phyloP scores from a whole-genome alignment of 2,329 filamentous ascomycete genomes.

The Monilinia polystroma region DNA sequence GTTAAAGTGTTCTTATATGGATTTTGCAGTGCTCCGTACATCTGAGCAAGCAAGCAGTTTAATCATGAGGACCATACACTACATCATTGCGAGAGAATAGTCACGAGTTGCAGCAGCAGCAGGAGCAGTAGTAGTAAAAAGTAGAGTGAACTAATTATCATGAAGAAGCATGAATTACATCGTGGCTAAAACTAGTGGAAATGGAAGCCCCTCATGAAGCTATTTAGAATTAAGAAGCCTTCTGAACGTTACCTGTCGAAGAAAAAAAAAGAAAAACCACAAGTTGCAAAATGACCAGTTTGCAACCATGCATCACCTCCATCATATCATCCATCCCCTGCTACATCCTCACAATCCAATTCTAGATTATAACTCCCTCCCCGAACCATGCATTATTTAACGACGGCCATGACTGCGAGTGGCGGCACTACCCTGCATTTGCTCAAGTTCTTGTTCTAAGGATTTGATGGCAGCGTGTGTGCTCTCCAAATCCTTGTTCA shows the following conservation, averaged over 20 bases:
- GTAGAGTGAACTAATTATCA: constrained; percentile 19
- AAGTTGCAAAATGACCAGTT: constrained; percentile 31
- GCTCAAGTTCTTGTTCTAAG: constrained; percentile 87
- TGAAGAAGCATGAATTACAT: constrained; percentile 41
- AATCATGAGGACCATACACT: not conserved
- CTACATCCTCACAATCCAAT: constrained; percentile 23
- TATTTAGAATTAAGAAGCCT: constrained; percentile 27
- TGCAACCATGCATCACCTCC: constrained; percentile 35
- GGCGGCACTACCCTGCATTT: constrained; percentile 78
- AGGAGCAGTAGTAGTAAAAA: not conserved
- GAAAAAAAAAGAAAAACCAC: constrained; percentile 32
- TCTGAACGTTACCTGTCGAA: constrained; percentile 25
- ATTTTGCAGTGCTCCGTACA: not conserved
- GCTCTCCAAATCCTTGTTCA: constrained; percentile 99
- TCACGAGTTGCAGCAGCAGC: not conserved
- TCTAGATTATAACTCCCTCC: constrained; percentile 17
- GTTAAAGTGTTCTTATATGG: not conserved
- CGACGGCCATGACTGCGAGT: constrained; percentile 91
- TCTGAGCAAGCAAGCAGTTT: not conserved
- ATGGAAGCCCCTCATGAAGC: constrained; percentile 32
- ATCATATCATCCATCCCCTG: constrained; percentile 24
- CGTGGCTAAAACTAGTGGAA: constrained; percentile 39
- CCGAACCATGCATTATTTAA: constrained; percentile 48
- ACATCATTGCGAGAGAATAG: not conserved
- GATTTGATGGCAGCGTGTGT: constrained; percentile 94